A percentile compares a stretch with the other conserved stretches of the same genome.
Conservation (phyloP, 75 land plant species). For the Cupressus sempervirens region DNA sequence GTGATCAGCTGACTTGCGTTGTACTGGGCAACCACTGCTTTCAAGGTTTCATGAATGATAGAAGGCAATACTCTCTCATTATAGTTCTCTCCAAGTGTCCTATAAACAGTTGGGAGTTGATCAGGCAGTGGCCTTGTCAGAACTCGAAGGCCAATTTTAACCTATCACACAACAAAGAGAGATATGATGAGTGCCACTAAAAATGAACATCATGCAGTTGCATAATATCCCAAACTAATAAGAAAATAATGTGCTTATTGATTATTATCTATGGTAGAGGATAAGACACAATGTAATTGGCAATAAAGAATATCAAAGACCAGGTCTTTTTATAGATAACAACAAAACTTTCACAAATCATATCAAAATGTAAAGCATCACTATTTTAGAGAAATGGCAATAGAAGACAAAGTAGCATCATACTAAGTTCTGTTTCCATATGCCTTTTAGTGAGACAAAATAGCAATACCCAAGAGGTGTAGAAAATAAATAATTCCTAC, state of each 20-base stretch:
- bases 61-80: conserved; percentile 81
- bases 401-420: neutral
- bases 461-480: neutral
- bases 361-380: neutral
- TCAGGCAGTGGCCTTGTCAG: conserved; percentile 69
- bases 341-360: neutral
- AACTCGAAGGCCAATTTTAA: conserved; percentile 75
- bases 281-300: neutral
- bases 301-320: neutral
- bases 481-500: neutral
- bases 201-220: neutral
- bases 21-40: conserved; percentile 88
- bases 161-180: conserved; percentile 32
- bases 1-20: conserved; percentile 90
- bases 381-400: neutral
- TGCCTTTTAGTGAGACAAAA: neutral
- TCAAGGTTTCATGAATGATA: conserved; percentile 75
- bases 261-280: neutral
- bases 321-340: neutral
- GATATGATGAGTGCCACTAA: neutral
- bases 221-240: neutral
- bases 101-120: conserved; percentile 69
- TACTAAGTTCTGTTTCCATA: neutral
- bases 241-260: neutral
- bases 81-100: conserved; percentile 66